Percentiles rank a stretch among this genome's conserved stretches.
Conservation (phyloP, 2,329 filamentous ascomycete species). For the Chaetomium sp. region DNA sequence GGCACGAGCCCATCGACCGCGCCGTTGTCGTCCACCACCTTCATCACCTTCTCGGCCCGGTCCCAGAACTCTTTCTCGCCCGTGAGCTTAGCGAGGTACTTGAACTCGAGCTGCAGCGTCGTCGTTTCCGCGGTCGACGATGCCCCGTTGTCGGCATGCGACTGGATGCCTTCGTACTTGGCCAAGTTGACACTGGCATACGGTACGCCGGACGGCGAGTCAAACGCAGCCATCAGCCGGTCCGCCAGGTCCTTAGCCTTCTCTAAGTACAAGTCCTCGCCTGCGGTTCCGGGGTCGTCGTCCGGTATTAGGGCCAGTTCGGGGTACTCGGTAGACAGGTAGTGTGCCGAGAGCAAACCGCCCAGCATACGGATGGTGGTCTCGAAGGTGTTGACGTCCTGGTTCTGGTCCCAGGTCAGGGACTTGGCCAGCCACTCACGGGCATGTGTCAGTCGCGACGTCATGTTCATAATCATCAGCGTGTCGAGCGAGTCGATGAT, state of each 20-base stretch:
- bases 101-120: constrained; percentile 90
- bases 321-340: constrained; percentile 79
- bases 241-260: constrained; percentile 92
- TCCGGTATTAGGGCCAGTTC: constrained; percentile 68
- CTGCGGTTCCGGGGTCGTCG: constrained; percentile 63
- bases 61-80: constrained; percentile 93
- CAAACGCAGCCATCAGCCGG: constrained; percentile 78
- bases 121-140: constrained; percentile 93
- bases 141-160: constrained; percentile 78
- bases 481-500: constrained; percentile 95
- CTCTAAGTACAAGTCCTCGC: constrained; percentile 90
- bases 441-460: constrained; percentile 73
- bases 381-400: constrained; percentile 96
- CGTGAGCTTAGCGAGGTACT: constrained; percentile 90
- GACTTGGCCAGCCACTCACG: constrained; percentile 80
- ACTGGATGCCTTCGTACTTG: constrained; percentile 66
- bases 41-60: constrained; percentile 82
- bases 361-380: constrained; percentile 97
- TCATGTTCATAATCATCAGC: constrained; percentile 97
- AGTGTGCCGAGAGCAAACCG: constrained; percentile 86
- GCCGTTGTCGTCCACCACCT: constrained; percentile 79
- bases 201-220: constrained; percentile 78
- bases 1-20: constrained; percentile 77
- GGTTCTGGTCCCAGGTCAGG: constrained; percentile 81
- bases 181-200: constrained; percentile 86